Conservation (phyloP, 805 yeast genomes). For the Jamesozyma piceae region DNA sequence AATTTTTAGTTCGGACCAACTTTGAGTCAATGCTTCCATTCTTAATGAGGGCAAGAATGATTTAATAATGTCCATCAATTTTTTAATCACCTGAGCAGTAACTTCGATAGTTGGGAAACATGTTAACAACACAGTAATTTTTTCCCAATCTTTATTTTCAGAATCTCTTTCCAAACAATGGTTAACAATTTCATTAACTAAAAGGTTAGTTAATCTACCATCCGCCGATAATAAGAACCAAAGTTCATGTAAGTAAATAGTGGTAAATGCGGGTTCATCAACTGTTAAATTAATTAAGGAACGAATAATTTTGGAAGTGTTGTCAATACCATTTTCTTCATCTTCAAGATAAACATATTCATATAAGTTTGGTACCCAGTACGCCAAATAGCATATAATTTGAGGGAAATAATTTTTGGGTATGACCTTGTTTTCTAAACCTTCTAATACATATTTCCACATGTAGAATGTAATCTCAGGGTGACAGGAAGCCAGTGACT, state of each 20-base stretch:
- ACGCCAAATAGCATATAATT: conserved; percentile 35
- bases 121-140: conserved; percentile 51
- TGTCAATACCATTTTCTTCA: conserved; percentile 50
- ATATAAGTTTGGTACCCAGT: conserved; percentile 68
- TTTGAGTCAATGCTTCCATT: conserved; percentile 38
- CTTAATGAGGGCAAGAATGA: conserved; percentile 37
- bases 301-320: conserved; percentile 51
- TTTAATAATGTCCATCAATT: conserved; percentile 47
- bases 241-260: conserved; percentile 47
- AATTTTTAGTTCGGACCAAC: conserved; percentile 65
- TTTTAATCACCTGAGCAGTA: conserved; percentile 52
- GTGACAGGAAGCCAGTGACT: conserved; percentile 43
- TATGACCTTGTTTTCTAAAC: conserved; percentile 16
- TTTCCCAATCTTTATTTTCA: conserved; percentile 62
- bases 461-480: conserved; percentile 57
- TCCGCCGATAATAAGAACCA: conserved; percentile 64
- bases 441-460: conserved; percentile 23
- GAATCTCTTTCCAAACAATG: conserved; percentile 70
- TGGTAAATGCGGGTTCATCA: conserved; percentile 37
- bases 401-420: conserved; percentile 19
- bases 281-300: conserved; percentile 53
- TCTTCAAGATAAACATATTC: conserved; percentile 45
- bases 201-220: conserved; percentile 44
- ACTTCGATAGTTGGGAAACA: conserved; percentile 63
- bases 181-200: conserved; percentile 66